Evolutionary conservation across 2,329 filamentous ascomycete genomes (phyloP), one percentile per base, ranked within the genome.

Genomic region (Diaporthe nobilis): DNA sequence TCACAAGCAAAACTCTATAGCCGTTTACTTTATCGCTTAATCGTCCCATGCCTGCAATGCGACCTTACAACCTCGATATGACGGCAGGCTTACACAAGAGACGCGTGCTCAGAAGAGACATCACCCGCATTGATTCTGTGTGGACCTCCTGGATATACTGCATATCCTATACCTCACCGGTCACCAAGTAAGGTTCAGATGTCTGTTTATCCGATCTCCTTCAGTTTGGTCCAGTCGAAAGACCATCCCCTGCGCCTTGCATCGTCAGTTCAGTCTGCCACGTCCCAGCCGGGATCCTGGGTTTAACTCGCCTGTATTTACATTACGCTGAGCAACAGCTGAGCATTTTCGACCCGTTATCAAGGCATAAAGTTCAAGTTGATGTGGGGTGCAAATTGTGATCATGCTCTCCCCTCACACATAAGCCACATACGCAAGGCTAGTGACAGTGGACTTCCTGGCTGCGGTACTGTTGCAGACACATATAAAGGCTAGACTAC

Each of bases 41-140:
- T 42, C 65, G 25, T 70, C 65, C 47, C 65, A 42, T 42, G 49
- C 34, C 65, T 42, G 49, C 65, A 28, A 70, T 70, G 65, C 22
- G 31, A 70, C 65, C 65, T 22, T 70, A 49, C 42, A 53, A 28
- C 65, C 47, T 70, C 49, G 28, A 39, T 8, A 20, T 15, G 8
- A 42, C 55, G 65, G 15, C n/a, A 42, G 4, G 65, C 65, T 70
- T 42, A 70, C 49, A 55, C 42, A 55, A 70, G 37, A 39, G 13
- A n/a, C n/a, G n/a, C 13, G 31, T 55, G 47, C 5, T 8, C 10
- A 49, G 25, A 47, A 6, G 15, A 44, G 60, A 44, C 60, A 20
- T 20, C 42, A 44, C 17, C 42, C 37, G 37, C 37, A 20, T 44
- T 20, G 13, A 44, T 20, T 8, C 42, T 17, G 4, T 15, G 42